These are phyloP conservation scores for Pichia sp. DNA, from an alignment of 1,139 yeast species.

Conservation along the genomic window DNA sequence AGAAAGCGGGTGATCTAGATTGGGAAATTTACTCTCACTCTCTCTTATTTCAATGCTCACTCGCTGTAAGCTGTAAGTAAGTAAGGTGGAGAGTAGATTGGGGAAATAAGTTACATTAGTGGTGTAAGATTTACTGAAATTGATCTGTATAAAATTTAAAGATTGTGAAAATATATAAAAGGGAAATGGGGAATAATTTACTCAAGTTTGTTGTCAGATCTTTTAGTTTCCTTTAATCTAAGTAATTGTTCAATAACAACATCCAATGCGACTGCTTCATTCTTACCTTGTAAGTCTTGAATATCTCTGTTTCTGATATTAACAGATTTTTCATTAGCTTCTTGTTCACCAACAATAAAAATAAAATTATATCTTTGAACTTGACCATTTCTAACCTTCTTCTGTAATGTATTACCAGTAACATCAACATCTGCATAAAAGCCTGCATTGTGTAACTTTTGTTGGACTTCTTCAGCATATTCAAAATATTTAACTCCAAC, in stretches of 20 bases:
- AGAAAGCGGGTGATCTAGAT: too few species aligned
- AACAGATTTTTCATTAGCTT: slow-evolving; percentile 68
- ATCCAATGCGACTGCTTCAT: slow-evolving; percentile 68
- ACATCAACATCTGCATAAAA: slow-evolving; percentile 90
- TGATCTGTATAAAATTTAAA: too few species aligned
- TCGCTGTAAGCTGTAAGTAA: too few species aligned
- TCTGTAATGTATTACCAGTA: slow-evolving; percentile 89
- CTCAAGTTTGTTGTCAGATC: slow-evolving; percentile 55
- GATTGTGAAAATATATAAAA: neutral
- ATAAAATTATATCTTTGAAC: slow-evolving; percentile 87
- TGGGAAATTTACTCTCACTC: too few species aligned
- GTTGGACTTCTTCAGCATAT: slow-evolving; percentile 76
- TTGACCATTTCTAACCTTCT: slow-evolving; percentile 96
- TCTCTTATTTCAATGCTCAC: too few species aligned
- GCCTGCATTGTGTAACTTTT: slow-evolving; percentile 58
- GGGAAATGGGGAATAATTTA: neutral
- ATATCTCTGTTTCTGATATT: slow-evolving; percentile 93
- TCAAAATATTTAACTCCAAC: slow-evolving; percentile 89
- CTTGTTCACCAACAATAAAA: slow-evolving; percentile 94
- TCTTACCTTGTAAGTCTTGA: slow-evolving; percentile 79
- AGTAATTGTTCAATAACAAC: slow-evolving; percentile 63
- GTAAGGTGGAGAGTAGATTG: too few species aligned
- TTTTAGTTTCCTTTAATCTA: slow-evolving; percentile 58
- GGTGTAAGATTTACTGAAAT: too few species aligned
- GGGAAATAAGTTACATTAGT: too few species aligned